A percentile compares a stretch with the other conserved stretches of the same genome.
Conservation (phyloP, 208 protist genomes). For the Leishmania guyanensis region DNA sequence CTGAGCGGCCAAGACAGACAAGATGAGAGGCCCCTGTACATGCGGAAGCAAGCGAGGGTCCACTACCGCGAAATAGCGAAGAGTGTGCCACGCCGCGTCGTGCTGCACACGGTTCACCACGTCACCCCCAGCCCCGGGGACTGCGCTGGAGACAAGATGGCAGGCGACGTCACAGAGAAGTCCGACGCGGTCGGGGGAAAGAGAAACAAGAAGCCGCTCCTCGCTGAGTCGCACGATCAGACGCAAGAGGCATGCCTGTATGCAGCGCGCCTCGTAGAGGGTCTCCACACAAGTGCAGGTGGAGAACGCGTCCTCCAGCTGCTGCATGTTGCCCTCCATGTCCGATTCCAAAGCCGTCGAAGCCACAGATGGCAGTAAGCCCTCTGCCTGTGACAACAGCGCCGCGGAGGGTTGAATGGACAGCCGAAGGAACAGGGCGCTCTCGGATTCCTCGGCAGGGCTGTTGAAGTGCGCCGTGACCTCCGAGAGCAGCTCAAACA, state of each 20-base stretch:
- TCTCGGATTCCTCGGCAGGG: neutral
- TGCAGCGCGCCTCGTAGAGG: constrained; percentile 31
- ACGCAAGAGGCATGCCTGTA: constrained; percentile 24
- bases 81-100: constrained; percentile 21
- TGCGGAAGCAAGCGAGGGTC: constrained; percentile 18
- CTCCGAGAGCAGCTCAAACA: constrained; percentile 20
- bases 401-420: neutral
- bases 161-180: constrained; percentile 29
- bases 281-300: constrained; percentile 28
- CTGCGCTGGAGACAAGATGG: constrained; percentile 25
- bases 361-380: neutral
- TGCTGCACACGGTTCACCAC: constrained; percentile 30
- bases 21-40: constrained; percentile 24
- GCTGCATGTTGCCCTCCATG: neutral
- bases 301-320: constrained; percentile 16
- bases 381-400: neutral
- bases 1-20: constrained; percentile 14
- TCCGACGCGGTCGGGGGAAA: constrained; percentile 9
- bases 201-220: neutral
- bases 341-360: neutral
- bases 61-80: constrained; percentile 8
- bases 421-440: constrained; percentile 18
- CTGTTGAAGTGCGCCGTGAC: constrained; percentile 23
- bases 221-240: constrained; percentile 23
- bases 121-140: constrained; percentile 21